Conservation (phyloP, 2,329 filamentous ascomycete genomes). For the Trichoderma atroviride region DNA sequence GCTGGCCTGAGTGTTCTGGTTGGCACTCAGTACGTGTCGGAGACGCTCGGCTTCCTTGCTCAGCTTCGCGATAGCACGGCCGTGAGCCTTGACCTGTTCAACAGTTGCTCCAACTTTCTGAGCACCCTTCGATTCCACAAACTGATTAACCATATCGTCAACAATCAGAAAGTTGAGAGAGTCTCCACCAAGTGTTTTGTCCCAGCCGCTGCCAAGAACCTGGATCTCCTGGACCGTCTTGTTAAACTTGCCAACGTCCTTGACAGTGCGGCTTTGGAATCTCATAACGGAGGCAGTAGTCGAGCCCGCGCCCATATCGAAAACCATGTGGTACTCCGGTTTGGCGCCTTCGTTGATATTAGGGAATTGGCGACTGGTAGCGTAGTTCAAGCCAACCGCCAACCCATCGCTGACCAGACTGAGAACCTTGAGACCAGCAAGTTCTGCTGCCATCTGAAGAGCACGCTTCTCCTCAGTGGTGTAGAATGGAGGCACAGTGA, state of each 20-base stretch:
- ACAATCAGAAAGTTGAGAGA: slow-evolving; percentile 84
- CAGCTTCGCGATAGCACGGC: slow-evolving; percentile 85
- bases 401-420: slow-evolving; percentile 85
- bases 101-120: slow-evolving; percentile 65
- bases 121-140: slow-evolving; percentile 69
- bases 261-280: slow-evolving; percentile 86
- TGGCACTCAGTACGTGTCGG: slow-evolving; percentile 90
- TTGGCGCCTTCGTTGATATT: slow-evolving; percentile 79
- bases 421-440: slow-evolving; percentile 86
- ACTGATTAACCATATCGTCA: slow-evolving; percentile 82
- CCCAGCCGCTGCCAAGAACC: slow-evolving; percentile 84
- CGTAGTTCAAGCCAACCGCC: slow-evolving; percentile 93
- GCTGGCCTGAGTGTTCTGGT: slow-evolving; percentile 78
- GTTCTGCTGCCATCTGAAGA: slow-evolving; percentile 77
- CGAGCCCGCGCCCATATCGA: slow-evolving; percentile 97
- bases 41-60: slow-evolving; percentile 87
- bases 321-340: slow-evolving; percentile 90
- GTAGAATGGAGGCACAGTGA: slow-evolving; percentile 90
- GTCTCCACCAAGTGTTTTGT: slow-evolving; percentile 87
- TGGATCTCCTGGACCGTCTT: slow-evolving; percentile 97
- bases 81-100: slow-evolving; percentile 70
- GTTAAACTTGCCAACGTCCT: slow-evolving; percentile 90
- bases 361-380: slow-evolving; percentile 86
- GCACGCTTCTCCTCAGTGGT: slow-evolving; percentile 88
- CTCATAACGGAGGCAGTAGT: slow-evolving; percentile 86